Percentiles rank a stretch among this genome's conserved stretches.
These are phyloP conservation scores for Oryza punctata DNA, from an alignment of 176 grass and related monocot genomes.

Conservation along the genomic window DNA sequence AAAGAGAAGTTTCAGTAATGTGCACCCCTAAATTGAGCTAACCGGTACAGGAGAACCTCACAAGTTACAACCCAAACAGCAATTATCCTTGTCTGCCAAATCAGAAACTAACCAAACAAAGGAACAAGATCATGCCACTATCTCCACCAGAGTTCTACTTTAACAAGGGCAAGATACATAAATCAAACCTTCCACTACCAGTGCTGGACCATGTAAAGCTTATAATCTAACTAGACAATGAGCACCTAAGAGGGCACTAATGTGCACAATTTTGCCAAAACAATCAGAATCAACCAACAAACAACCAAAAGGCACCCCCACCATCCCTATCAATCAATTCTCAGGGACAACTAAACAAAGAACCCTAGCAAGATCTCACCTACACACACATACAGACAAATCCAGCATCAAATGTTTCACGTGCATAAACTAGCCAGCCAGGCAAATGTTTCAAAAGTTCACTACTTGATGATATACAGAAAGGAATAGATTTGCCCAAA, in stretches of 20 bases:
- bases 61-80: background rate
- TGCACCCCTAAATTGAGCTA: background rate
- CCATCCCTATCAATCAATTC: slow-evolving; percentile 56
- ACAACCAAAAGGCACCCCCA: slow-evolving; percentile 13
- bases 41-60: background rate
- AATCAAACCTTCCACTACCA: slow-evolving; percentile 33
- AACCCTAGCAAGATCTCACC: slow-evolving; percentile 46
- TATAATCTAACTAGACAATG: slow-evolving; percentile 19
- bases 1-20: slow-evolving; percentile 8
- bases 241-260: slow-evolving; percentile 33
- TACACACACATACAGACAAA: slow-evolving; percentile 46
- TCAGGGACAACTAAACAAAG: slow-evolving; percentile 24
- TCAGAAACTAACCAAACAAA: slow-evolving; percentile 16
- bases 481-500: background rate
- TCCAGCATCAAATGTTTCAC: slow-evolving; percentile 22
- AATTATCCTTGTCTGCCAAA: background rate
- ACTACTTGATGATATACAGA: background rate
- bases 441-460: background rate
- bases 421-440: slow-evolving; percentile 10
- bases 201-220: slow-evolving; percentile 37
- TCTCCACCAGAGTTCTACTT: slow-evolving; percentile 21
- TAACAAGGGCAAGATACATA: slow-evolving; percentile 17
- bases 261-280: slow-evolving; percentile 30
- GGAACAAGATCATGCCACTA: slow-evolving; percentile 32
- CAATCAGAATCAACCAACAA: slow-evolving; percentile 10